Evolutionary conservation across 1,284 basidiomycete species (phyloP).

Genomic region (Sporisorium iseilematis-ciliati): DNA sequence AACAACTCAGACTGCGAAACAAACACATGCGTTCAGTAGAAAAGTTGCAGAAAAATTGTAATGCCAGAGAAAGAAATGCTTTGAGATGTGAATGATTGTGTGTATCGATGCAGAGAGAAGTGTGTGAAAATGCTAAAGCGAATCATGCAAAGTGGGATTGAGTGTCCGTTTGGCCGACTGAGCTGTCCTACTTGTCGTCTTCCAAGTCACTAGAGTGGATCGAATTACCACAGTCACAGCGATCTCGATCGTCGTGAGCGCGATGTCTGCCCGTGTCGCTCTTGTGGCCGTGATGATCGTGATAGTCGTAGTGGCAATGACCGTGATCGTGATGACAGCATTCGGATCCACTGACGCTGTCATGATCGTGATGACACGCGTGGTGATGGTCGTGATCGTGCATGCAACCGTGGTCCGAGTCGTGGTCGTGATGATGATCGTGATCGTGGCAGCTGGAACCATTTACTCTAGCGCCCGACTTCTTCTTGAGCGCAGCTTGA

Average conservation of each 20-base stretch:
- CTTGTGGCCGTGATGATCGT: not conserved
- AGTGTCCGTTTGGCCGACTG: too few relatives aligned
- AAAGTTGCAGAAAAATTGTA: too few relatives aligned
- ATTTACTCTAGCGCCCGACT: not conserved
- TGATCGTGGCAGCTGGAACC: slow-evolving; percentile 6
- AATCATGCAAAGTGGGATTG: not conserved
- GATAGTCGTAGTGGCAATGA: slow-evolving; percentile 7
- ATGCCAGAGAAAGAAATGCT: too few relatives aligned
- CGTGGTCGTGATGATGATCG: slow-evolving; percentile 17
- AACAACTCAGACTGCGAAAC: too few relatives aligned
- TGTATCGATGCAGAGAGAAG: not conserved
- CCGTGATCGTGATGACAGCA: slow-evolving; percentile 16
- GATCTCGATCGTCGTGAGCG: slow-evolving; percentile 20
- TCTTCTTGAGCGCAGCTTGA: slow-evolving; percentile 33
- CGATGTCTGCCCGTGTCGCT: not conserved
- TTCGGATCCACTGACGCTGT: slow-evolving; percentile 9
- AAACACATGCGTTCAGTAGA: too few relatives aligned
- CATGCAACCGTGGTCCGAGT: slow-evolving; percentile 5
- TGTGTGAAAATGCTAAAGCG: not conserved
- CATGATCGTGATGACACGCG: slow-evolving; percentile 22
- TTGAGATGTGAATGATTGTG: not conserved
- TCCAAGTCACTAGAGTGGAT: slow-evolving; percentile 50
- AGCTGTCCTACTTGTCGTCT: slow-evolving; percentile 14
- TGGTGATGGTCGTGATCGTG: slow-evolving; percentile 21
- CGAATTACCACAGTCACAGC: slow-evolving; percentile 52